Evolutionary conservation across 2,329 filamentous ascomycete species (phyloP).

Genomic region (Verticillium tricorpus): DNA sequence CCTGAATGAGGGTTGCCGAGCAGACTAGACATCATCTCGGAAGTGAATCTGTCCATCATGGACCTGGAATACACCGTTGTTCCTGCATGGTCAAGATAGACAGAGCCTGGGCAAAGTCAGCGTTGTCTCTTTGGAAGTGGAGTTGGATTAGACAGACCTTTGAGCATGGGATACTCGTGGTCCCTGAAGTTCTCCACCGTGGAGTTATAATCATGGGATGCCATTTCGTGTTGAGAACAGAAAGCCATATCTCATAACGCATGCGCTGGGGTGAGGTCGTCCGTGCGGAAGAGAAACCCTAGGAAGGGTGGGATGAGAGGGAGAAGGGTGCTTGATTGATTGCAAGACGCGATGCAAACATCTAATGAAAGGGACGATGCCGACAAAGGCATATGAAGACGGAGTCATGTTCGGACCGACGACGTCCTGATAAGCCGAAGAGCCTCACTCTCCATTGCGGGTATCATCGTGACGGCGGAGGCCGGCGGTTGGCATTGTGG

Average conservation of each 20-base stretch:
- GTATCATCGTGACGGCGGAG: background rate
- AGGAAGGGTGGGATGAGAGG: background rate
- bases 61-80: slow-evolving; percentile 80
- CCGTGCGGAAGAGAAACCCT: background rate
- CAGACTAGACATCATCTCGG: slow-evolving; percentile 72
- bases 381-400: background rate
- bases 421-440: background rate
- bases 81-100: slow-evolving; percentile 94
- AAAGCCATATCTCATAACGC: background rate
- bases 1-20: slow-evolving; percentile 92
- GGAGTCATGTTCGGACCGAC: background rate
- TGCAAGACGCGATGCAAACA: background rate
- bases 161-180: slow-evolving; percentile 65
- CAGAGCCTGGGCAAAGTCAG: slow-evolving; percentile 47
- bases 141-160: slow-evolving; percentile 40
- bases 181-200: slow-evolving; percentile 54
- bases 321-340: background rate
- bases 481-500: background rate
- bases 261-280: background rate
- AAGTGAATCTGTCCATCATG: slow-evolving; percentile 71
- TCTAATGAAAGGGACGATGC: background rate
- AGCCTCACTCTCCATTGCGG: background rate
- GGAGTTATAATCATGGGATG: slow-evolving; percentile 45
- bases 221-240: background rate
- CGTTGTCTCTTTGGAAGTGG: slow-evolving; percentile 1